These are phyloP conservation scores for Plasmodium relictum DNA, from an alignment of 169 alveolate genomes.

Conservation along the genomic window DNA sequence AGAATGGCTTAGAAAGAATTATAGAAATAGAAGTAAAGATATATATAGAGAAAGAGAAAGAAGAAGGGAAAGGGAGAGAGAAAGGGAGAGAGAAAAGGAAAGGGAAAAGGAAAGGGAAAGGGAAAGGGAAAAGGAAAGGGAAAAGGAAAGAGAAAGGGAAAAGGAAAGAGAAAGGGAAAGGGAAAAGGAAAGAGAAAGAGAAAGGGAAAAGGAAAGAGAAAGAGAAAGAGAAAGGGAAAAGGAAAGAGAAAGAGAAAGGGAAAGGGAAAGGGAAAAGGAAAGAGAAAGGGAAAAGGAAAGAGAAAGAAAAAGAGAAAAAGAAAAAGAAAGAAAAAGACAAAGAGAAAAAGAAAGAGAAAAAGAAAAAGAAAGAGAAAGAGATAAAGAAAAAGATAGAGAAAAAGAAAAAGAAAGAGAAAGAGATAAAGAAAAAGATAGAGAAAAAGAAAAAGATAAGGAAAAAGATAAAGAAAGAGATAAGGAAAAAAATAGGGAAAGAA, in stretches of 20 bases:
- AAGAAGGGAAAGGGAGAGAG: not conserved
- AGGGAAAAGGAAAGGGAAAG: not conserved
- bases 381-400: not conserved
- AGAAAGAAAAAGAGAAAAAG: not conserved
- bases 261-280: not conserved
- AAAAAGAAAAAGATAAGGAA: not conserved
- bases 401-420: not conserved
- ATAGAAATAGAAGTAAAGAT: slow-evolving; percentile 6
- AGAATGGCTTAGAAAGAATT: too few species aligned
- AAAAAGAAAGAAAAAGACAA: not conserved
- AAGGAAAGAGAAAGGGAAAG: not conserved
- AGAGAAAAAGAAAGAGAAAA: not conserved
- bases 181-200: not conserved
- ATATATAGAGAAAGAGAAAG: slow-evolving; percentile 6
- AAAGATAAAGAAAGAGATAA: not conserved
- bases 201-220: not conserved
- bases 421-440: not conserved
- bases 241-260: not conserved
- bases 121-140: slow-evolving; percentile 4
- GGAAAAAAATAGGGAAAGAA: not conserved
- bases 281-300: not conserved
- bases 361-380: slow-evolving; percentile 5
- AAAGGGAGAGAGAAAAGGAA: not conserved
- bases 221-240: not conserved
- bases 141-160: not conserved